Conservation (phyloP, 306 rosid species). For the Gynostemma pentaphyllum region DNA sequence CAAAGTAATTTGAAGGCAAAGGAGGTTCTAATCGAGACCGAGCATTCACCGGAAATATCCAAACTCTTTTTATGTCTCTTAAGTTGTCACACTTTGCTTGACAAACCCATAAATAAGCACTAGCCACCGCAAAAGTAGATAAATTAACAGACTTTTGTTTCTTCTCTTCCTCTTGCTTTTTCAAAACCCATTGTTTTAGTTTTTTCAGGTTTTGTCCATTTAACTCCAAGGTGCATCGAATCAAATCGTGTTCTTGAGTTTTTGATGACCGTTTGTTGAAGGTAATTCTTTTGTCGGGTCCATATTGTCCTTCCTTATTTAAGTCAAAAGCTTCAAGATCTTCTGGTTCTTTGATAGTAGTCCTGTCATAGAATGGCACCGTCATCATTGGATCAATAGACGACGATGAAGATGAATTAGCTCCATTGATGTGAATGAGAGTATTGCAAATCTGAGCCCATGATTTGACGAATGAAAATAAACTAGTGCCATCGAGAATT, state of each 20-base stretch:
- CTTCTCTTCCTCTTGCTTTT: too few species aligned
- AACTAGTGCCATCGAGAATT: constrained; percentile 10
- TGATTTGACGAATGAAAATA: too few species aligned
- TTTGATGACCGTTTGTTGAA: neutral
- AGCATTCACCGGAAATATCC: constrained; percentile 1
- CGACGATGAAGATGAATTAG: neutral
- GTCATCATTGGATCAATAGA: constrained; percentile 14
- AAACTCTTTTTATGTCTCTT: too few species aligned
- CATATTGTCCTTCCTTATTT: constrained; percentile 27
- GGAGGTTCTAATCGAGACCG: constrained; percentile 16
- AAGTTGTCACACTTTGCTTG: too few species aligned
- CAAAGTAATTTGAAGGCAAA: too few species aligned
- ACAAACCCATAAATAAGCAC: too few species aligned
- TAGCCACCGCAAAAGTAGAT: too few species aligned
- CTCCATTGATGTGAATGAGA: neutral
- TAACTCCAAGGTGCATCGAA: too few species aligned
- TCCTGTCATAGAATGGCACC: too few species aligned
- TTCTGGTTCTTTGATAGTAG: constrained; percentile 18
- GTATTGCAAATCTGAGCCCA: constrained; percentile 28
- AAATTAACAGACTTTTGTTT: too few species aligned
- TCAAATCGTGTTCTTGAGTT: neutral
- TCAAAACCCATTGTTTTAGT: too few species aligned
- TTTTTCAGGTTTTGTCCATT: too few species aligned
- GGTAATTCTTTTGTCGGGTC: constrained; percentile 41
- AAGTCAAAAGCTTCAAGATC: constrained; percentile 2